phyloP scores from a whole-genome alignment of 192 early-diverging fungal genomes.

The Gaertneriomyces sp. region DNA sequence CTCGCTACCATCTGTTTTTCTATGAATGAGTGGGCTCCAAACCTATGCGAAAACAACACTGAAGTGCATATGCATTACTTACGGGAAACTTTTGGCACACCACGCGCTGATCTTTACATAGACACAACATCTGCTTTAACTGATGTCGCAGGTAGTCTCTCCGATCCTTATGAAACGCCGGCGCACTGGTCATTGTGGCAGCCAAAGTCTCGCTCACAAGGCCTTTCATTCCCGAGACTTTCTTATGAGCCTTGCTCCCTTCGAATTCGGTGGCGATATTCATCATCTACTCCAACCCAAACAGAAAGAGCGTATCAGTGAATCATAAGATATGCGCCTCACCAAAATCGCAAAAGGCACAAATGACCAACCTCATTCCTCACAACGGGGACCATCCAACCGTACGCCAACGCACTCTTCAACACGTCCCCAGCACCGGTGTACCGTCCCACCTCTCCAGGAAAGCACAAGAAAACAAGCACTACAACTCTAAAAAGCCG shows the following conservation, averaged over 20 bases:
- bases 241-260: slow-evolving; percentile 11
- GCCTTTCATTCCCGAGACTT: slow-evolving; percentile 11
- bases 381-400: slow-evolving; percentile 13
- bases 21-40: neutral
- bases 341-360: too few relatives aligned
- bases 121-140: slow-evolving; percentile 27
- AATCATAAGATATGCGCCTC: too few relatives aligned
- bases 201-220: slow-evolving; percentile 16
- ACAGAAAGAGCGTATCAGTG: too few relatives aligned
- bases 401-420: slow-evolving; percentile 23
- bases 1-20: slow-evolving; percentile 7
- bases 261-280: slow-evolving; percentile 25
- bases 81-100: slow-evolving; percentile 23
- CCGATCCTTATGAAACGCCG: slow-evolving; percentile 21
- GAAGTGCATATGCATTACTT: neutral
- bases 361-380: slow-evolving; percentile 25
- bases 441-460: slow-evolving; percentile 16
- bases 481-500: slow-evolving; percentile 16
- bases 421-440: slow-evolving; percentile 18
- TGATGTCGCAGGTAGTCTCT: slow-evolving; percentile 31
- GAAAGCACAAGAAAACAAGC: slow-evolving; percentile 18
- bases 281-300: slow-evolving; percentile 19
- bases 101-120: slow-evolving; percentile 12
- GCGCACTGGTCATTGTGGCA: neutral
- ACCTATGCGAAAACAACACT: neutral